Evolutionary conservation across 495 filamentous ascomycete genomes (phyloP), one percentile per base, ranked within the genome.

Genomic region (Thermothielavioides terrestris): DNA sequence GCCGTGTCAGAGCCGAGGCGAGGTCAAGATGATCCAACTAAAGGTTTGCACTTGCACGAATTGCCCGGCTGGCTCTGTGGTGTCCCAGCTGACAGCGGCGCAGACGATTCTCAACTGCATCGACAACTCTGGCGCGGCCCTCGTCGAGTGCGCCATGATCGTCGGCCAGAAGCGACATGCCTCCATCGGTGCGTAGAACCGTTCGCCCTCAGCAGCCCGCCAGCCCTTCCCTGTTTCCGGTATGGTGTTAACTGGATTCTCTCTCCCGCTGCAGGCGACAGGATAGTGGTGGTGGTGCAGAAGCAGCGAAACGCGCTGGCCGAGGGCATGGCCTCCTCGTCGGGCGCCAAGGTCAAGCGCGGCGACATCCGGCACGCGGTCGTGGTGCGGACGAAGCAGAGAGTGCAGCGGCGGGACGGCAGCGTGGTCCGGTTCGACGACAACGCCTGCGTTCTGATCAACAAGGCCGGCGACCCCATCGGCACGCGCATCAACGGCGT

Each of bases 91-190:
- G 26, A 57, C 58, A 28, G 23, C 9, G n/a, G 4, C 21, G 18
- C 65, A 99, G 94, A 87, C 90, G 69, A 86, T 99, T 84, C 77
- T 97, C 54, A 96, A 89, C 67, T 97, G 94, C 82, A 96, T 99
- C 81, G 94, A 99, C 84, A 99, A 99, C 77, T 96, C 94, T 42
- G 94, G 94, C 64, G 94, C 94, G 60, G 90, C 94, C 51, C 71
- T 99, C 57, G 94, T 97, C 72, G 94, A 99, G 71, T 99, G 94
- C 72, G 85, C 86, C 62, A 82, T 87, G 64, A 86, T 97, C 39
- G 68, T 97, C 57, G 86, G 85, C 64, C 91, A 91, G 79, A 94
- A 95, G 72, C 75, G 84, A 49, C 77, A 83, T 52, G 94, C 92
- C 40, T 87, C 83, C 48, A 88, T 99, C 64, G 94, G 94, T 97